Evolutionary conservation across 352 stramenopile genomes (phyloP).

Genomic region (Peronospora belbahrii): DNA sequence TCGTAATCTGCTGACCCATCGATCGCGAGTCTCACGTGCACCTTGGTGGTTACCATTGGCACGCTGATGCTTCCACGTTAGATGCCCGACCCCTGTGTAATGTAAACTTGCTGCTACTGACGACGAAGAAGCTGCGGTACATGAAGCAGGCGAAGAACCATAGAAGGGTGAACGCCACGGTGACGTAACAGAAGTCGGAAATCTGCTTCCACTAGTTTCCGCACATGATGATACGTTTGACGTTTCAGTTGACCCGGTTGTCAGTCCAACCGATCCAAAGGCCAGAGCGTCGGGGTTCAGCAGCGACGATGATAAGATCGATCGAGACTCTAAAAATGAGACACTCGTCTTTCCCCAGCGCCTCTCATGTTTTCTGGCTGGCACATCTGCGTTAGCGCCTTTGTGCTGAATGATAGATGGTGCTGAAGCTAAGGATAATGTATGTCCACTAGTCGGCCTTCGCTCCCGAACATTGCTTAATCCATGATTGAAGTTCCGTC

Average conservation of each 20-base stretch:
- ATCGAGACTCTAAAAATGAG: constrained; percentile 7
- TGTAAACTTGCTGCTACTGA: constrained; percentile 13
- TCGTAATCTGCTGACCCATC: constrained; percentile 37
- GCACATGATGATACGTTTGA: constrained; percentile 3
- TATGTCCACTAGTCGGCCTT: constrained; percentile 1
- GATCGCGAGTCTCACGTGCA: constrained; percentile 24
- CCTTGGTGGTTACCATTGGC: constrained; percentile 14
- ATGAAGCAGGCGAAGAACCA: constrained; percentile 6
- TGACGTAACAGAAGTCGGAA: constrained; percentile 13
- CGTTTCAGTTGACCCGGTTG: constrained; percentile 5
- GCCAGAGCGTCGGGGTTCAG: constrained; percentile 16
- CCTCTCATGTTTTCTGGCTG: constrained; percentile 5
- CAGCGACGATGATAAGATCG: constrained; percentile 9
- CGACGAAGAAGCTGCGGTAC: constrained; percentile 5
- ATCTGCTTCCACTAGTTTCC: constrained; percentile 3
- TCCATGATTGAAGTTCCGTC: constrained; percentile 10
- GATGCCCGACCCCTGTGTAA: constrained; percentile 20
- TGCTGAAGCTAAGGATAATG: not conserved
- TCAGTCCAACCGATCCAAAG: constrained; percentile 15
- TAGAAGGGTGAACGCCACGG: constrained; percentile 17
- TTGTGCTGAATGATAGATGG: constrained; percentile 1
- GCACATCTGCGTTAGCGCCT: constrained; percentile 1
- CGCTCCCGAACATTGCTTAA: constrained; percentile 1
- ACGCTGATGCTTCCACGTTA: constrained; percentile 39
- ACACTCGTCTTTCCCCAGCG: constrained; percentile 11